These are phyloP conservation scores for Cladophialophora carrionii DNA, from an alignment of 2,329 filamentous ascomycete genomes.

Conservation along the genomic window DNA sequence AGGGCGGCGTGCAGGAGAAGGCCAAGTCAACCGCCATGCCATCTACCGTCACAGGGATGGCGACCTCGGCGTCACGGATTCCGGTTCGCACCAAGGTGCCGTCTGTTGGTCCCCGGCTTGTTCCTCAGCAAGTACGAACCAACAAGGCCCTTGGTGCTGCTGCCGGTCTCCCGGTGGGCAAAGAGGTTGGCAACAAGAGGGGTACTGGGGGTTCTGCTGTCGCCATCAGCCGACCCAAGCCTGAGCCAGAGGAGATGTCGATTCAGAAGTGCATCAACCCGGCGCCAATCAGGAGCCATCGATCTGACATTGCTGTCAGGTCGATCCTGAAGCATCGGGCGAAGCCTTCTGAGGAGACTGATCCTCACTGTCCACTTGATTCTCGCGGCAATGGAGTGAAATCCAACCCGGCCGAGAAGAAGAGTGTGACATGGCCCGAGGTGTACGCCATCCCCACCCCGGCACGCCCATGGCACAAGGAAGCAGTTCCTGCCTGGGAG, in stretches of 20 bases:
- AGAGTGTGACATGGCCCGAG: slow-evolving; percentile 23
- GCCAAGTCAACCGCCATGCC: slow-evolving; percentile 22
- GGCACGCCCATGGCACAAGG: slow-evolving; percentile 13
- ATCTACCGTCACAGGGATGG: slow-evolving; percentile 15
- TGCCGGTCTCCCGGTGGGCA: slow-evolving; percentile 9
- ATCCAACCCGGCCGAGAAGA: slow-evolving; percentile 16
- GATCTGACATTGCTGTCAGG: slow-evolving; percentile 12
- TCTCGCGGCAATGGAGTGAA: slow-evolving; percentile 21
- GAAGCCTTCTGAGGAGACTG: slow-evolving; percentile 16
- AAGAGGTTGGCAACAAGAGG: slow-evolving; percentile 19
- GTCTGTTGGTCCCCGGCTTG: slow-evolving; percentile 19
- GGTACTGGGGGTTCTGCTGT: not conserved
- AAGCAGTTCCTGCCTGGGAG: not conserved
- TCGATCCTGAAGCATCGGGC: slow-evolving; percentile 31
- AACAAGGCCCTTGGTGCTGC: slow-evolving; percentile 16
- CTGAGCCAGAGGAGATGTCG: slow-evolving; percentile 14
- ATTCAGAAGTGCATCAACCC: slow-evolving; percentile 21
- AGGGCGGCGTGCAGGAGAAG: slow-evolving; percentile 19
- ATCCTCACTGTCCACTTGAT: slow-evolving; percentile 7
- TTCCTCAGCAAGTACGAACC: slow-evolving; percentile 19
- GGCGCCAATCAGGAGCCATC: slow-evolving; percentile 29
- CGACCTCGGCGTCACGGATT: slow-evolving; percentile 24
- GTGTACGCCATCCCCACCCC: slow-evolving; percentile 4
- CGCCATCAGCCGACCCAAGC: not conserved
- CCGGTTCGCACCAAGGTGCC: slow-evolving; percentile 26